phyloP scores from a whole-genome alignment of 2,329 filamentous ascomycete species.

The Talaromyces sp. region DNA sequence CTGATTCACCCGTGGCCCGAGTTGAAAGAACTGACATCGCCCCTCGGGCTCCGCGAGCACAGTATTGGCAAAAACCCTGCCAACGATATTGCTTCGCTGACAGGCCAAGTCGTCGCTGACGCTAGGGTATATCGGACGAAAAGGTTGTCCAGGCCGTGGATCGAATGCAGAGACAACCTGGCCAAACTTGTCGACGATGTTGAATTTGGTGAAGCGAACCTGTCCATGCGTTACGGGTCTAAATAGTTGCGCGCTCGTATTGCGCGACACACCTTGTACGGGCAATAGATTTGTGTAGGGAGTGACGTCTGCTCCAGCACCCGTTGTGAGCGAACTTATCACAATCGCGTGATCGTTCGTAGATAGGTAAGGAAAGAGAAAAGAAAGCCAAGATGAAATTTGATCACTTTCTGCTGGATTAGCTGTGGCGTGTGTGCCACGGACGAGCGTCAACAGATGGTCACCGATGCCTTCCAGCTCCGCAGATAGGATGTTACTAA shows the following conservation, averaged over 20 bases:
- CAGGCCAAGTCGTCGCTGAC: conserved; percentile 18
- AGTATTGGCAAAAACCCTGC: too few species aligned
- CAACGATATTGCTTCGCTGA: not conserved
- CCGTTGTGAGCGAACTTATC: too few species aligned
- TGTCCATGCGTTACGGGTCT: conserved; percentile 50
- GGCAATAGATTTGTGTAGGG: not conserved
- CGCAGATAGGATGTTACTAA: not conserved
- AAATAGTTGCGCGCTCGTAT: conserved; percentile 27
- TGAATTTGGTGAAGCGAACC: conserved; percentile 45
- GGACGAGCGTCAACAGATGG: not conserved
- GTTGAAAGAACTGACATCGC: not conserved
- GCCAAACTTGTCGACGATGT: conserved; percentile 51
- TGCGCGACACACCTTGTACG: not conserved
- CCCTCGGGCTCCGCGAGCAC: not conserved
- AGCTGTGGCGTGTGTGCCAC: not conserved
- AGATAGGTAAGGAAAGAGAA: too few species aligned
- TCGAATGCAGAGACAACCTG: conserved; percentile 38
- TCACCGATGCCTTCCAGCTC: not conserved
- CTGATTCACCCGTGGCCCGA: not conserved
- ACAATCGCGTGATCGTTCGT: too few species aligned
- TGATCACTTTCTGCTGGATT: too few species aligned
- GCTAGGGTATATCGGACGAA: conserved; percentile 21
- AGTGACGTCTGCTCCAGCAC: not conserved
- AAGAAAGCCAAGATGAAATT: too few species aligned
- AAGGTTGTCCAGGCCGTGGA: conserved; percentile 10